A percentile compares a stretch with the other conserved stretches of the same genome.
Evolutionary conservation across 352 stramenopile genomes (phyloP).

Genomic region (Blastocystis sp.): DNA sequence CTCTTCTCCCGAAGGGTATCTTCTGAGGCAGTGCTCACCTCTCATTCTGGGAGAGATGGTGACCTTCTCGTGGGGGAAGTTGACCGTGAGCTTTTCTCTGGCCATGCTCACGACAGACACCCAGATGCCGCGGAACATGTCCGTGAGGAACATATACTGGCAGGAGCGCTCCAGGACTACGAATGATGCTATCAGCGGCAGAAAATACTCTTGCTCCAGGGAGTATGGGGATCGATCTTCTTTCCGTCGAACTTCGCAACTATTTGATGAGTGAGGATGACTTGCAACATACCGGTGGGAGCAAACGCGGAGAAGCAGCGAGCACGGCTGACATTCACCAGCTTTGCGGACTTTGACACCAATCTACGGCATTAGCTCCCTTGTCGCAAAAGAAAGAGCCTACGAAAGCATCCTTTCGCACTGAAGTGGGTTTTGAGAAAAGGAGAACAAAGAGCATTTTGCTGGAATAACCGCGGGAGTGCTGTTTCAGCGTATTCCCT

Average conservation of each 20-base stretch:
- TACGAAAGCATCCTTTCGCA: slow-evolving; percentile 43
- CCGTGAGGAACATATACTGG: slow-evolving; percentile 81
- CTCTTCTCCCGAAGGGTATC: slow-evolving; percentile 98
- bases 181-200: background rate
- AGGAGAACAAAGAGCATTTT: background rate
- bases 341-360: slow-evolving; percentile 59
- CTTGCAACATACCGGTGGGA: slow-evolving; percentile 15
- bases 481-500: background rate
- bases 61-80: slow-evolving; percentile 98
- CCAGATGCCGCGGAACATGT: slow-evolving; percentile 82
- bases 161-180: slow-evolving; percentile 64
- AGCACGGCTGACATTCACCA: slow-evolving; percentile 62
- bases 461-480: background rate
- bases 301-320: slow-evolving; percentile 67
- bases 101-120: slow-evolving; percentile 77
- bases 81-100: slow-evolving; percentile 89
- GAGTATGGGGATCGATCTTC: slow-evolving; percentile 71
- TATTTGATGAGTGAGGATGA: background rate
- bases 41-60: slow-evolving; percentile 92
- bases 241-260: slow-evolving; percentile 60
- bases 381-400: background rate
- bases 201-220: slow-evolving; percentile 70
- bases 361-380: slow-evolving; percentile 19
- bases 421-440: slow-evolving; percentile 5
- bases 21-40: slow-evolving; percentile 93